phyloP scores from a whole-genome alignment of 2,329 filamentous ascomycete genomes.

The Hymenoscyphus fructigenus region DNA sequence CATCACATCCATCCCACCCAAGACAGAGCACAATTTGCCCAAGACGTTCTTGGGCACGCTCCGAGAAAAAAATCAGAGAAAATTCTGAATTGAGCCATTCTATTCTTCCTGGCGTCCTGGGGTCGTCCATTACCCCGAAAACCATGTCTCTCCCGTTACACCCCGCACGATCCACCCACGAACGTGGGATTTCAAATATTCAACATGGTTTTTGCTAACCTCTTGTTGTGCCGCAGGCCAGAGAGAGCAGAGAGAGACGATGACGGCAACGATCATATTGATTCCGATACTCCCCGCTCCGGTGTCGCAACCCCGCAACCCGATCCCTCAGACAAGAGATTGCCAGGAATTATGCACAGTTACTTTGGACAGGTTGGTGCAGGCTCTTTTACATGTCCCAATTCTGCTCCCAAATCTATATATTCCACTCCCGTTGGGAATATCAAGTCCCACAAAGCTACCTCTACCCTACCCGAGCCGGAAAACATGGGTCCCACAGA shows the following conservation, averaged over 20 bases:
- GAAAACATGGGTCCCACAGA: conserved; percentile 26
- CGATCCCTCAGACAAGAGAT: conserved; percentile 89
- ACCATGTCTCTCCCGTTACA: conserved; percentile 11
- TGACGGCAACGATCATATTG: conserved; percentile 73
- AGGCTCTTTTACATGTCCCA: conserved; percentile 57
- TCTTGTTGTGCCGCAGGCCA: conserved; percentile 7
- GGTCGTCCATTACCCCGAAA: conserved; percentile 9
- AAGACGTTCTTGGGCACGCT: conserved; percentile 15
- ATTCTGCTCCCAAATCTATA: conserved; percentile 16
- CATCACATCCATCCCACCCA: conserved; percentile 2
- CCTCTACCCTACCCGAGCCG: conserved; percentile 23
- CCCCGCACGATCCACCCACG: conserved; percentile 9
- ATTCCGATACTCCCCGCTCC: conserved; percentile 83
- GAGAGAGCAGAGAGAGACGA: conserved; percentile 50
- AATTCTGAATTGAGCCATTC: conserved; percentile 23
- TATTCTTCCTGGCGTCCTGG: conserved; percentile 12
- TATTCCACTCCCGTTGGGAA: conserved; percentile 33
- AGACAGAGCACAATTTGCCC: conserved; percentile 10
- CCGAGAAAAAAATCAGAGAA: conserved; percentile 16
- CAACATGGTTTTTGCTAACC: conserved; percentile 32
- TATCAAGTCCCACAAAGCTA: conserved; percentile 23
- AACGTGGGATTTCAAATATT: conserved; percentile 6
- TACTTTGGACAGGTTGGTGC: conserved; percentile 99
- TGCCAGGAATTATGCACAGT: conserved; percentile 90
- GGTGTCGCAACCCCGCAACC: conserved; percentile 91